These are phyloP conservation scores for Vigna hirtella DNA, from an alignment of 306 rosid genomes.

Conservation along the genomic window DNA sequence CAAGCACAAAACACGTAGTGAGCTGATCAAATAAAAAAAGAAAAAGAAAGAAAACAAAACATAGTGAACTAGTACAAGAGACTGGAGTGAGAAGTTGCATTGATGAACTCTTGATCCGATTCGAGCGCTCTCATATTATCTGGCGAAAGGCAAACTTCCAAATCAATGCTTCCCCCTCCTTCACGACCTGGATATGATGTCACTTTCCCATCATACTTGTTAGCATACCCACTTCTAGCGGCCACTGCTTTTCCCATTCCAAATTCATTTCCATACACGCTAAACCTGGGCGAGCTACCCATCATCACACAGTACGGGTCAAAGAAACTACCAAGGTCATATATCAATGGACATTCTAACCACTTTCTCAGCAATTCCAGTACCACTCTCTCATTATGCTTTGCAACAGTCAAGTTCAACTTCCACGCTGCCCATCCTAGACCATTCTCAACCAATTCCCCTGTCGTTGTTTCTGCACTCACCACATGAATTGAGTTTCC, in stretches of 20 bases:
- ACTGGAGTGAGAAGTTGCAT: slow-evolving; percentile 31
- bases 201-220: slow-evolving; percentile 59
- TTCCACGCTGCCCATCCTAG: slow-evolving; percentile 60
- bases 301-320: slow-evolving; percentile 49
- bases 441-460: not conserved
- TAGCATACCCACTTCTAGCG: slow-evolving; percentile 57
- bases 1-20: too few relatives aligned
- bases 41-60: too few relatives aligned
- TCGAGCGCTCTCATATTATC: slow-evolving; percentile 54
- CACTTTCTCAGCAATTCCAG: slow-evolving; percentile 9
- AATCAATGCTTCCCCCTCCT: slow-evolving; percentile 66
- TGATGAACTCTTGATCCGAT: slow-evolving; percentile 56
- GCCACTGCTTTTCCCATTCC: slow-evolving; percentile 77
- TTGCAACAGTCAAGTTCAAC: slow-evolving; percentile 53
- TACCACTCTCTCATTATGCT: slow-evolving; percentile 25
- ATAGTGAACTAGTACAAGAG: too few relatives aligned
- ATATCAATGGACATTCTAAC: slow-evolving; percentile 43
- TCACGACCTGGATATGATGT: slow-evolving; percentile 52
- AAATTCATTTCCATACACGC: slow-evolving; percentile 61
- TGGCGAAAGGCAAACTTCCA: slow-evolving; percentile 58
- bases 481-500: not conserved
- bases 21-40: too few relatives aligned
- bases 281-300: slow-evolving; percentile 63
- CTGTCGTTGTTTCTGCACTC: not conserved
- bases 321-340: not conserved